Base-by-base conservation (phyloP, 2,329 filamentous ascomycete genomes). In the Coniella vitis region DNA sequence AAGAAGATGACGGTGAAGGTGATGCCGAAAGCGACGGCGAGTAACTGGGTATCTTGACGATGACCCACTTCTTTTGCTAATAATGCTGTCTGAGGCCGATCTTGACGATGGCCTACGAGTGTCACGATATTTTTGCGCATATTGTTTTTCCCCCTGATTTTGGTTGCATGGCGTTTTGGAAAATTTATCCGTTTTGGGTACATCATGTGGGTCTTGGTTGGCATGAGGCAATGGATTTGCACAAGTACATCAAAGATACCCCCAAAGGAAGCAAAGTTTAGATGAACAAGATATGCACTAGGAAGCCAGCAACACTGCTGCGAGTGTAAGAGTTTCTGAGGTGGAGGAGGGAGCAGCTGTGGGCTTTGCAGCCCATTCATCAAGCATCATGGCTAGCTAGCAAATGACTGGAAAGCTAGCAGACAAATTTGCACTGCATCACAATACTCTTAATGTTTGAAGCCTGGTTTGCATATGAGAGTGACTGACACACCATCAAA, bases 1-100 rank as follows among this genome's bases (percentile, higher is more conserved):
- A 65, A 1, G 69, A 71, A 3, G 60, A 65, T 29, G 61, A 61
- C 10, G 62, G 61, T 20, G 64, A 70, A 14, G 61, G 61, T 29
- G 58, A 63, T 54, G 63, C 39, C 7, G 51, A 53, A 8, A 37
- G 64, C 55, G 57, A 59, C 55, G 57, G 52, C 13, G 44, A 51
- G 35, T 46, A 31, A 31, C 7, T 16, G 38, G 4, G 14, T 9
- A 29, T 31, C 9, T 13, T 29, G 35, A 37, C 37, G 19, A 8
- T 17, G 17, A 14, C 32, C 17, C 7, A 31, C 21, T 10, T 35
- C 19, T 36, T 16, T 32, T 42, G 10, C 14, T 10, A 13, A 31
- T 37, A 37, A 16, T 17, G 35, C 17, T 17, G 12, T n/a, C 14
- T 9, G 29, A 42, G 25, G 3, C 20, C 10, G 3, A 34, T 29